Evolutionary conservation across 371 early-diverging fungal genomes (phyloP).

Genomic region (Circinella umbellata): DNA sequence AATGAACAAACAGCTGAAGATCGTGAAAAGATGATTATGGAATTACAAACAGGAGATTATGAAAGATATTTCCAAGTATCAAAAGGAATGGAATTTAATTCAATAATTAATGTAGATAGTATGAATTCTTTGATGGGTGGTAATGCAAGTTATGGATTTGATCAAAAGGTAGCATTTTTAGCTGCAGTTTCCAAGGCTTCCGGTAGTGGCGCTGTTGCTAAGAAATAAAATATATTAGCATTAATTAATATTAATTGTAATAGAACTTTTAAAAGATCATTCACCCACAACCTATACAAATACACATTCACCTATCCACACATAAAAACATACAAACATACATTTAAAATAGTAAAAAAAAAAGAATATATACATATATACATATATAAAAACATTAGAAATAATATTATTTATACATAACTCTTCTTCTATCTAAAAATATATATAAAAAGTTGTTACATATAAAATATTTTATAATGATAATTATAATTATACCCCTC

Average conservation of each 20-base stretch:
- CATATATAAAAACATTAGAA: too few species aligned
- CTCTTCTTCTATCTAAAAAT: too few species aligned
- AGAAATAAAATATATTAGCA: background rate
- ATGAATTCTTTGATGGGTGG: conserved; percentile 36
- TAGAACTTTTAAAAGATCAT: too few species aligned
- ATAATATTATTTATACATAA: too few species aligned
- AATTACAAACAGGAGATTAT: conserved; percentile 39
- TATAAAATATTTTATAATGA: too few species aligned
- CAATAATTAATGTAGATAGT: conserved; percentile 19
- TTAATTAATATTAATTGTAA: background rate
- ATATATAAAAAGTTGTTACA: too few species aligned
- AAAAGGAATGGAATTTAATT: conserved; percentile 26
- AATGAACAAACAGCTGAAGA: conserved; percentile 15
- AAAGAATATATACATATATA: too few species aligned
- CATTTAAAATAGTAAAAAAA: too few species aligned
- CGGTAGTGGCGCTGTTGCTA: conserved; percentile 16
- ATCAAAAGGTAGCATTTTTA: conserved; percentile 45
- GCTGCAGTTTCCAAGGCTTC: conserved; percentile 34
- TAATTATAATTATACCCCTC: too few species aligned
- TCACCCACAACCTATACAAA: too few species aligned
- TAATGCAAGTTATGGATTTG: conserved; percentile 42
- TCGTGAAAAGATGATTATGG: conserved; percentile 22
- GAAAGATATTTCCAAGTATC: conserved; percentile 33
- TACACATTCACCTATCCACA: too few species aligned
- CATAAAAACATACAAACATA: too few species aligned